A percentile compares a stretch with the other conserved stretches of the same genome.
Evolutionary conservation across 78 protist species (phyloP).

Genomic region (Dictyostelium purpureum): DNA sequence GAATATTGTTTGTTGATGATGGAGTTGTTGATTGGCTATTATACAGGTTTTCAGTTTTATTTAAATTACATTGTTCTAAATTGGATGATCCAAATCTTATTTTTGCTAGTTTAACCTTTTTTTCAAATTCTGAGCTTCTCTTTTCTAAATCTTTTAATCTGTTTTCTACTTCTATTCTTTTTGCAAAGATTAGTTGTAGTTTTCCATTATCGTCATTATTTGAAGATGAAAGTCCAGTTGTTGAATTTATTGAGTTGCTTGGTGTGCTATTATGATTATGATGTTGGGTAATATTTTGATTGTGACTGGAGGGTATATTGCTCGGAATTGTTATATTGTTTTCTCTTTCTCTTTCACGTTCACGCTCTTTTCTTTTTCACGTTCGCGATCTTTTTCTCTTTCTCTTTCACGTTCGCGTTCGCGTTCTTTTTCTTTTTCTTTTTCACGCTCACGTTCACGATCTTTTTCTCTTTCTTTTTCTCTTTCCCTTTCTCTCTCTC

Average conservation of each 20-base stretch:
- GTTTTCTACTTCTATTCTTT: slow-evolving; percentile 44
- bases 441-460: not conserved
- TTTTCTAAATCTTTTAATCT: slow-evolving; percentile 46
- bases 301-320: not conserved
- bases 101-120: slow-evolving; percentile 26
- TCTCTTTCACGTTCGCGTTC: not conserved
- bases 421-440: not conserved
- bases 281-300: not conserved
- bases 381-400: not conserved
- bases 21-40: not conserved
- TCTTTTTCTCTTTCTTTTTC: not conserved
- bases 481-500: not conserved
- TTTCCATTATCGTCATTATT: slow-evolving; percentile 22
- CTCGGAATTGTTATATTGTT: not conserved
- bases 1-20: not conserved
- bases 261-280: not conserved
- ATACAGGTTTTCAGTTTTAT: not conserved
- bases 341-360: not conserved
- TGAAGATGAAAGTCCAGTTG: slow-evolving; percentile 42
- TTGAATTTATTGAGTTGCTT: slow-evolving; percentile 1
- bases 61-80: not conserved
- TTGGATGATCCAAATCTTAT: slow-evolving; percentile 19
- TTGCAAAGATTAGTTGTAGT: slow-evolving; percentile 20
- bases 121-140: slow-evolving; percentile 59
- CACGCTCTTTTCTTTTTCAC: not conserved